phyloP scores from a whole-genome alignment of 2,329 filamentous ascomycete species.

The Acephala macrosclerotiorum region DNA sequence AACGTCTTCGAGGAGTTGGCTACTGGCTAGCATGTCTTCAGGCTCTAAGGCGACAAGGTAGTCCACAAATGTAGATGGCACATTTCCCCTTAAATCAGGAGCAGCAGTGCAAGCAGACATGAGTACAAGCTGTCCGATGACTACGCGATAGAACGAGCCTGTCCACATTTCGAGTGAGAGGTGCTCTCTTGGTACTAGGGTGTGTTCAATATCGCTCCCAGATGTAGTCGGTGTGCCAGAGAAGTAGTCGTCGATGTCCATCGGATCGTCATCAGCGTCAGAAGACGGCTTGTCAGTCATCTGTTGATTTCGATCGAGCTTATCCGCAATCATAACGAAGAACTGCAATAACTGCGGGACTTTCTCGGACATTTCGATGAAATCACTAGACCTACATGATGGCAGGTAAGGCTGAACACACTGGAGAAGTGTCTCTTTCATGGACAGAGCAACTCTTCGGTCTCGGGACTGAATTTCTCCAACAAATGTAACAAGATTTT shows the following conservation, averaged over 20 bases:
- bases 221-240: constrained; percentile 64
- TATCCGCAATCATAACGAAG: constrained; percentile 35
- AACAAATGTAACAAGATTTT: constrained; percentile 35
- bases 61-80: constrained; percentile 60
- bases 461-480: constrained; percentile 14
- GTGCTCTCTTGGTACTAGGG: constrained; percentile 51
- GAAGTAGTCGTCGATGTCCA: constrained; percentile 73
- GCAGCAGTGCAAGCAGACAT: constrained; percentile 32
- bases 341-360: constrained; percentile 37
- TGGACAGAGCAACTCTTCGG: neutral
- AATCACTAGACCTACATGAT: constrained; percentile 27
- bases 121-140: constrained; percentile 36
- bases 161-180: constrained; percentile 37
- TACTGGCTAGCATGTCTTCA: constrained; percentile 62
- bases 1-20: constrained; percentile 58
- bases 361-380: constrained; percentile 30
- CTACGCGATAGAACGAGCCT: constrained; percentile 37
- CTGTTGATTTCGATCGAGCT: constrained; percentile 28
- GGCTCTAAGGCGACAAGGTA: constrained; percentile 56
- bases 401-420: constrained; percentile 42
- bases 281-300: constrained; percentile 1
- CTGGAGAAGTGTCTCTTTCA: constrained; percentile 38
- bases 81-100: constrained; percentile 46
- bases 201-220: constrained; percentile 46
- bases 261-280: constrained; percentile 54